Evolutionary conservation across 2,329 filamentous ascomycete genomes (phyloP), one percentile per base, ranked within the genome.

Genomic region (Chrysosporium keratinophilum): DNA sequence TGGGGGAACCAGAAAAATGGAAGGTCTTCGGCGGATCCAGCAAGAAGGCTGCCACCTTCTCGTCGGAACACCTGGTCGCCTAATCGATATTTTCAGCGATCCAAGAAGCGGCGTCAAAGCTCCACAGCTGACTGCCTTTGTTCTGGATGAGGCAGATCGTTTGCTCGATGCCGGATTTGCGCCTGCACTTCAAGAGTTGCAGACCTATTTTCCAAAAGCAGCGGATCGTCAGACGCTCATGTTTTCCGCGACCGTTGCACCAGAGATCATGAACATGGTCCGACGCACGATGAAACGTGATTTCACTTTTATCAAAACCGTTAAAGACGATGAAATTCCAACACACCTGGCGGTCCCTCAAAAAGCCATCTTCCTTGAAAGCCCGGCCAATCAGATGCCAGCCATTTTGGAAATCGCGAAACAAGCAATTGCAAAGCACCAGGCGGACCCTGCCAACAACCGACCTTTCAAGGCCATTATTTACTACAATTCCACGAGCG

Each of bases 381-480:
- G 83, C 33, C 84, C 87, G 65, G 83, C 88, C 63, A 94, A 96
- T 67, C 72, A 83, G 41, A 76, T 88, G 57, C 88, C 93, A 14
- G 72, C 84, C 1, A 67, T 97, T 17, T 76, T 93, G 52, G 90
- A 97, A 69, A 77, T 96, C 50, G 74, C 84, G 45, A 73, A 83
- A 52, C 77, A 78, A 35, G 82, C 85, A 61, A 68, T 76, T n/a
- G 61, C 74, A 31, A 71, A 73, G 20, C 66, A 71, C 17, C 62
- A 61, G 40, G 48, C 62, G 14, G 67, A 71, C 50, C 67, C 57
- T 54, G 64, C 40, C 56, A 71, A 61, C 61, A 67, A 58, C 64
- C 69, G 58, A 71, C 87, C 88, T 0, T 96, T 97, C 79, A 98
- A 98, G 77, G 88, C 88, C n/a, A 94, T 98, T 56, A 75, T 95